phyloP scores from a whole-genome alignment of 306 rosid species.

The Cicer arietinum region DNA sequence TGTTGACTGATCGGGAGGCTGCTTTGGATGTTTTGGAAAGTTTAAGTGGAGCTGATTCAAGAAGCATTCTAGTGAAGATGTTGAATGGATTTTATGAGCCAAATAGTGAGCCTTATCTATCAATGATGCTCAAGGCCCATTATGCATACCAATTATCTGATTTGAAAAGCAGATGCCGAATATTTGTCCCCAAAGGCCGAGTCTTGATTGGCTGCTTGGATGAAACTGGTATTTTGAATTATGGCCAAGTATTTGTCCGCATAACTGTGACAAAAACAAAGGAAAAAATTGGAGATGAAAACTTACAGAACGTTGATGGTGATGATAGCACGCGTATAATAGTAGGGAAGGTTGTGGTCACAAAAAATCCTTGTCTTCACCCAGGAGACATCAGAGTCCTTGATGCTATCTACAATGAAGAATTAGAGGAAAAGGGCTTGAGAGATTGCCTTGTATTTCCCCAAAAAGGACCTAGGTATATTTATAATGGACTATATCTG shows the following conservation, averaged over 20 bases:
- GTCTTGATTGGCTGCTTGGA: constrained; percentile 89
- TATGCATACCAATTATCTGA: constrained; percentile 71
- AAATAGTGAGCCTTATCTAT: constrained; percentile 78
- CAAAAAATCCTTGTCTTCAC: constrained; percentile 95
- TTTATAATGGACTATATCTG: constrained; percentile 5
- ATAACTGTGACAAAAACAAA: constrained; percentile 63
- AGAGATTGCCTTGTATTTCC: constrained; percentile 91
- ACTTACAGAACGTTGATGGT: constrained; percentile 62
- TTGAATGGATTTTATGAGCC: constrained; percentile 81
- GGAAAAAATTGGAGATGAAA: constrained; percentile 61
- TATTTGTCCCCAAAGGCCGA: constrained; percentile 80
- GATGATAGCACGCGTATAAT: constrained; percentile 66
- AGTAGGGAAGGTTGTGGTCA: constrained; percentile 82
- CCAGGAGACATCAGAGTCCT: constrained; percentile 94
- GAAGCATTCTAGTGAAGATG: constrained; percentile 77
- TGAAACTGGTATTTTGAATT: constrained; percentile 77
- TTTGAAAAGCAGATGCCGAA: constrained; percentile 78
- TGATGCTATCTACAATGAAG: constrained; percentile 72
- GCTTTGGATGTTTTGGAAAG: constrained; percentile 73
- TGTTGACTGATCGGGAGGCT: constrained; percentile 65
- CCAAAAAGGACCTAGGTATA: constrained; percentile 80
- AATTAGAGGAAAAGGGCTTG: constrained; percentile 72
- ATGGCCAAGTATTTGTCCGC: constrained; percentile 83
- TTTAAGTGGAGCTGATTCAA: constrained; percentile 66
- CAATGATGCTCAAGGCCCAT: constrained; percentile 88